Base-by-base conservation (phyloP, 768 basidiomycete species). In the Kwoniella dendrophila region DNA sequence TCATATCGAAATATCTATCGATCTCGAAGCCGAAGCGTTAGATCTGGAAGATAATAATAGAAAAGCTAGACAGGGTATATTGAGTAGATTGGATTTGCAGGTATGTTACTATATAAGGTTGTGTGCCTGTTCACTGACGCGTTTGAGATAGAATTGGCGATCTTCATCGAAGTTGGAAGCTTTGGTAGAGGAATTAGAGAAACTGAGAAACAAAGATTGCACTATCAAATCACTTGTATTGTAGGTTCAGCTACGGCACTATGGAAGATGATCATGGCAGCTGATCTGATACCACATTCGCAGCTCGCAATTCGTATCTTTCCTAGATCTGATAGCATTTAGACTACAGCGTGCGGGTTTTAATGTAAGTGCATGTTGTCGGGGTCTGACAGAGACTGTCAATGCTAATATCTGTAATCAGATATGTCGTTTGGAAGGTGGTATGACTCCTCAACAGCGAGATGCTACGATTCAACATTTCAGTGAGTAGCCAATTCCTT, bases 131-230 rank as follows among this genome's bases (percentile, higher is more conserved):
- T n/a, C n/a, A n/a, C n/a, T n/a, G n/a, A n/a, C n/a, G n/a, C n/a
- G n/a, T n/a, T n/a, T n/a, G n/a, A n/a, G 5, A 2, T 44, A 78
- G 73, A 87, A 86, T 47, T 96, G 92, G 92, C 85, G 92, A 49
- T 95, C 92, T 1, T 94, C 91, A n/a, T 88, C 92, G 4, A 99
- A 98, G 82, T 91, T 98, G 43, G 96, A 99, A 76, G 94, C 95
- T 1, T 83, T 99, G 4, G 83, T 98, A 3, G 96, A 99, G 79
- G 96, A 99, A 80, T 80, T 99, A 55, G 86, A 84, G 72, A 92
- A 90, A 76, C 83, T 96, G 40, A 84, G 93, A 34, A 78, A 83
- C 64, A 85, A 93, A 73, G 91, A 97, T 75, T 84, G 88, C 29
- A 95, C 93, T 11, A 92, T 91, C 32, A 99, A 99, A 82, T 92